A percentile compares a stretch with the other conserved stretches of the same genome.
Conservation (phyloP, 345 rosid species). For the Pseudoturritis turrita region DNA sequence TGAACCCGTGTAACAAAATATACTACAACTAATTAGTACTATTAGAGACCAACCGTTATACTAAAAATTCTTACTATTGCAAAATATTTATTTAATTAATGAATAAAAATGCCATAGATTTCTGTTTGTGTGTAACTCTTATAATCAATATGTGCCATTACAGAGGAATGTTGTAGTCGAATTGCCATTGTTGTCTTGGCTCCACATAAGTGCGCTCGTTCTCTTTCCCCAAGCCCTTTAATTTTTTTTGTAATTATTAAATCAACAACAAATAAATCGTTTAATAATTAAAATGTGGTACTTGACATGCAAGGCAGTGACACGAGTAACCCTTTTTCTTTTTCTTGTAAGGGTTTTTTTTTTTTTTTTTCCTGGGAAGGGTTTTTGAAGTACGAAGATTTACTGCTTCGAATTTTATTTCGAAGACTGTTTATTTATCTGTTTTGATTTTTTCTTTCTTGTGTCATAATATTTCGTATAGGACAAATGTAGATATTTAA, state of each 20-base stretch:
- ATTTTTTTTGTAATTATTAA: constrained; percentile 8
- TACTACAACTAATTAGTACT: not conserved
- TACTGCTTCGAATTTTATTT: not conserved
- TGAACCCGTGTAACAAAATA: not conserved
- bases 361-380: too few species aligned
- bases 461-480: not conserved
- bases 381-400: not conserved
- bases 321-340: constrained; percentile 16
- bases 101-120: not conserved
- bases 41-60: not conserved
- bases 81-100: not conserved
- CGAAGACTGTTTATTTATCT: not conserved
- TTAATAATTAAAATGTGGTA: constrained; percentile 16
- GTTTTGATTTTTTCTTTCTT: not conserved
- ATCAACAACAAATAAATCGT: constrained; percentile 7
- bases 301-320: constrained; percentile 29
- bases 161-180: not conserved
- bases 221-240: not conserved
- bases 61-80: not conserved
- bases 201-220: constrained; percentile 24
- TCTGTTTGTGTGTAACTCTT: not conserved
- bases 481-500: constrained; percentile 9
- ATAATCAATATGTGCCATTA: not conserved
- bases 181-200: not conserved
- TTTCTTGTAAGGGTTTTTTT: not conserved